These are phyloP conservation scores for Eremothecium sinecaudum DNA, from an alignment of 1,139 yeast genomes.

Conservation along the genomic window DNA sequence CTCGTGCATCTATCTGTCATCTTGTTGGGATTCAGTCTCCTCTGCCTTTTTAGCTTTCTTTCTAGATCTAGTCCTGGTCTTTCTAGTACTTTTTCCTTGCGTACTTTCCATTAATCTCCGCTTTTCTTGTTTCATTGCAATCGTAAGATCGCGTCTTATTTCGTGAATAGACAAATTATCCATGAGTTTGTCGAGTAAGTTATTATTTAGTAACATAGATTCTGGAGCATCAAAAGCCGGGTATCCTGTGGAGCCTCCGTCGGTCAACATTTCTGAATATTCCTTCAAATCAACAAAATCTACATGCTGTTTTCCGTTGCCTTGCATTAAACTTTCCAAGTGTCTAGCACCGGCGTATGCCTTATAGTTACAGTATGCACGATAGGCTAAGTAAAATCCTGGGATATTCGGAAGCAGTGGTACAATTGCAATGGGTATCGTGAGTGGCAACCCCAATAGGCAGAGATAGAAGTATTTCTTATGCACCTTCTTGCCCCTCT, in stretches of 20 bases:
- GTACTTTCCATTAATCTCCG: background rate
- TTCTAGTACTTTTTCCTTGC: too few species aligned
- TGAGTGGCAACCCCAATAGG: constrained; percentile 60
- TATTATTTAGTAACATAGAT: constrained; percentile 19
- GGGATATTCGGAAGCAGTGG: constrained; percentile 96
- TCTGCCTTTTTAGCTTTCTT: too few species aligned
- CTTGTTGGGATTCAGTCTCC: too few species aligned
- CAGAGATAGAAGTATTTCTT: constrained; percentile 39
- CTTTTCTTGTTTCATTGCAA: constrained; percentile 42
- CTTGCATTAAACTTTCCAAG: constrained; percentile 38
- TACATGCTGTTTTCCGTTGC: constrained; percentile 16
- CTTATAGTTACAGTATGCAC: constrained; percentile 77
- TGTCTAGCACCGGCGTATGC: constrained; percentile 73
- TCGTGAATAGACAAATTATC: constrained; percentile 30
- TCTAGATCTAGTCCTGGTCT: too few species aligned
- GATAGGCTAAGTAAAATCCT: constrained; percentile 73
- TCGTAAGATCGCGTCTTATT: constrained; percentile 35
- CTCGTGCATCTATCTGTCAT: too few species aligned
- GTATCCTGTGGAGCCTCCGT: constrained; percentile 7
- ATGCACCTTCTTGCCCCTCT: constrained; percentile 36
- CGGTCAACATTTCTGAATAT: constrained; percentile 14
- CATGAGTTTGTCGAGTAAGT: constrained; percentile 13
- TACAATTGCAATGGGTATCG: constrained; percentile 68
- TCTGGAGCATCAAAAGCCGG: constrained; percentile 6
- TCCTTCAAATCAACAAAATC: constrained; percentile 19